Conservation (phyloP, 176 grass and related monocot genomes). For the Aegilops longissima region DNA sequence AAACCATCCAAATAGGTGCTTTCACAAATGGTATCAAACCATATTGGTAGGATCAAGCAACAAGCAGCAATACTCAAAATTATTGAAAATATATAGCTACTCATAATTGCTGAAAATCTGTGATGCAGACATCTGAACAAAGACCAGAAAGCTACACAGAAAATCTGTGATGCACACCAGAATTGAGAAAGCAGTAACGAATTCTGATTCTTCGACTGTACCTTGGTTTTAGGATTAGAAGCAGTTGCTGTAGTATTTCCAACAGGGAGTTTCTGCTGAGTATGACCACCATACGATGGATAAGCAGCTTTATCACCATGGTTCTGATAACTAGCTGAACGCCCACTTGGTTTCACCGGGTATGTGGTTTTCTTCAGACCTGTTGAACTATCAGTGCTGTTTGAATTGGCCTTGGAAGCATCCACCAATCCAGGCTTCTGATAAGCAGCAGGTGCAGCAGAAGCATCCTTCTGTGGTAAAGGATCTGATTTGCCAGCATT, state of each 20-base stretch:
- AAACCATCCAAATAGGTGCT: not conserved
- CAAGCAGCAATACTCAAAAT: not conserved
- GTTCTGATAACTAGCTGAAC: constrained; percentile 41
- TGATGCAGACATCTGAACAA: not conserved
- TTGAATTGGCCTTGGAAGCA: constrained; percentile 31
- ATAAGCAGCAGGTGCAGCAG: constrained; percentile 34
- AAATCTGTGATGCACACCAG: not conserved
- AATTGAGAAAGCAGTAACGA: constrained; percentile 4
- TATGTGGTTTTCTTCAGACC: constrained; percentile 32
- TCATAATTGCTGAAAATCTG: not conserved
- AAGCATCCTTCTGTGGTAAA: constrained; percentile 28
- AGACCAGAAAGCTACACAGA: not conserved
- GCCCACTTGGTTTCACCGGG: constrained; percentile 34
- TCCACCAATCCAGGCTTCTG: constrained; percentile 32
- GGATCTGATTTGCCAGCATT: constrained; percentile 31
- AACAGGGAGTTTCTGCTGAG: constrained; percentile 26
- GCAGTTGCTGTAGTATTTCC: constrained; percentile 34
- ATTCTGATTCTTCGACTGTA: constrained; percentile 34
- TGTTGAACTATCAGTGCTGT: constrained; percentile 19
- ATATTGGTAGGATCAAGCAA: not conserved
- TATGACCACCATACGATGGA: constrained; percentile 33
- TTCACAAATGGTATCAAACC: not conserved
- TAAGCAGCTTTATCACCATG: constrained; percentile 30
- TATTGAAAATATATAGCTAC: not conserved
- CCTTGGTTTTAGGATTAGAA: constrained; percentile 44